These are phyloP conservation scores for Melaleuca quinquenervia DNA, from an alignment of 345 rosid species.

Conservation along the genomic window DNA sequence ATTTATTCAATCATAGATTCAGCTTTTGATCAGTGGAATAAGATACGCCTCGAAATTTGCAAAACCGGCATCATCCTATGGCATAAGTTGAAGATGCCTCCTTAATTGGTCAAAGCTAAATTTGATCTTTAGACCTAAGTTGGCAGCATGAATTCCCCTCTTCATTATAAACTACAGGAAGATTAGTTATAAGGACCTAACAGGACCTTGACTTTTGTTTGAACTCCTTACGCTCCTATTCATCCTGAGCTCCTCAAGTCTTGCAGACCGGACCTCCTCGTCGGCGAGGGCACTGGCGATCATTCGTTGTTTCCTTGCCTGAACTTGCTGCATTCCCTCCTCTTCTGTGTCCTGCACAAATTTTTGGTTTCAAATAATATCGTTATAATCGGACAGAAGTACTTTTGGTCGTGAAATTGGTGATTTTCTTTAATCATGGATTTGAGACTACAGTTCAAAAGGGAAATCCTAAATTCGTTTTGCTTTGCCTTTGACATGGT, in stretches of 20 bases:
- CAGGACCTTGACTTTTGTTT: neutral
- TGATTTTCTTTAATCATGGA: neutral
- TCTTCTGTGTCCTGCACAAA: conserved; percentile 36
- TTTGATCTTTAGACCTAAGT: neutral
- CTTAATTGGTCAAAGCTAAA: neutral
- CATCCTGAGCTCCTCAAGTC: conserved; percentile 56
- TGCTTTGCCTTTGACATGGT: neutral
- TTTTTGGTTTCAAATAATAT: neutral
- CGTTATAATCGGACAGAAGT: neutral
- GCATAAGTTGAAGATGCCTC: neutral
- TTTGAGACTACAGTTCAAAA: neutral
- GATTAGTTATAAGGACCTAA: neutral
- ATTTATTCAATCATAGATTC: neutral
- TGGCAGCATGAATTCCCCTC: neutral
- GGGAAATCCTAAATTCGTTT: neutral
- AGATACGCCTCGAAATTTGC: neutral
- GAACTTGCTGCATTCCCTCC: conserved; percentile 56
- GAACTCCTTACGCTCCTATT: neutral
- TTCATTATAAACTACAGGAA: neutral
- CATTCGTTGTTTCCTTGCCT: conserved; percentile 57
- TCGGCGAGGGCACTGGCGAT: conserved; percentile 57
- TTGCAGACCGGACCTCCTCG: conserved; percentile 53
- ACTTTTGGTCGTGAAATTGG: neutral
- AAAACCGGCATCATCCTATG: neutral
- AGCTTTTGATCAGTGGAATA: neutral